phyloP scores from a whole-genome alignment of 176 grass and related monocot genomes.

The Cenchrus americanus region DNA sequence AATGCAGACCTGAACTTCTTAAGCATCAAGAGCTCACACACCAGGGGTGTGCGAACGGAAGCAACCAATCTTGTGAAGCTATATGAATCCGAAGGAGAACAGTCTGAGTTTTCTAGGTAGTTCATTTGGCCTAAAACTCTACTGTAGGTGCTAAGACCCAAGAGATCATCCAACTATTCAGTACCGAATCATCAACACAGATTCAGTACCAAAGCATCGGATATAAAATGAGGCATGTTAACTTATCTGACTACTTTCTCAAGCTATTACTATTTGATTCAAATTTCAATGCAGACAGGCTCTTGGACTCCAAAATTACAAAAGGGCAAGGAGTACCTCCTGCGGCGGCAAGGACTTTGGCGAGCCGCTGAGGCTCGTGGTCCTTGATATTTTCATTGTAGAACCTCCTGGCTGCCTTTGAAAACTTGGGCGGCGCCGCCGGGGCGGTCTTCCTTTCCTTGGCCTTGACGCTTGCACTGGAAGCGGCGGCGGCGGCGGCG shows the following conservation, averaged over 20 bases:
- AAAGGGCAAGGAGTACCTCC: constrained; percentile 57
- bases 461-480: constrained; percentile 15
- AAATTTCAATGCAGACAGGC: not conserved
- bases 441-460: constrained; percentile 44
- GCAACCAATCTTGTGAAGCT: not conserved
- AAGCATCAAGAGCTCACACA: not conserved
- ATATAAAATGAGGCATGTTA: not conserved
- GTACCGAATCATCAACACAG: not conserved
- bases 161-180: too few species aligned
- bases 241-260: not conserved
- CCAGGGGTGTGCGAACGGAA: not conserved
- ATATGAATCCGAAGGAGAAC: not conserved
- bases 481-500: not conserved
- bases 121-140: constrained; percentile 3
- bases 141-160: not conserved
- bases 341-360: constrained; percentile 79
- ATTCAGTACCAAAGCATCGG: not conserved
- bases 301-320: not conserved
- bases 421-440: constrained; percentile 71
- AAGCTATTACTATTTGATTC: not conserved
- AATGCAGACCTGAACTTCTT: not conserved
- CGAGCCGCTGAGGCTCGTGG: constrained; percentile 61
- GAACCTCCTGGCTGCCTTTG: constrained; percentile 92
- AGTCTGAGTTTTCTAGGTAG: not conserved
- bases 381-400: constrained; percentile 83